These are phyloP conservation scores for Piloderma croceum DNA, from an alignment of 768 basidiomycete species.

Conservation along the genomic window DNA sequence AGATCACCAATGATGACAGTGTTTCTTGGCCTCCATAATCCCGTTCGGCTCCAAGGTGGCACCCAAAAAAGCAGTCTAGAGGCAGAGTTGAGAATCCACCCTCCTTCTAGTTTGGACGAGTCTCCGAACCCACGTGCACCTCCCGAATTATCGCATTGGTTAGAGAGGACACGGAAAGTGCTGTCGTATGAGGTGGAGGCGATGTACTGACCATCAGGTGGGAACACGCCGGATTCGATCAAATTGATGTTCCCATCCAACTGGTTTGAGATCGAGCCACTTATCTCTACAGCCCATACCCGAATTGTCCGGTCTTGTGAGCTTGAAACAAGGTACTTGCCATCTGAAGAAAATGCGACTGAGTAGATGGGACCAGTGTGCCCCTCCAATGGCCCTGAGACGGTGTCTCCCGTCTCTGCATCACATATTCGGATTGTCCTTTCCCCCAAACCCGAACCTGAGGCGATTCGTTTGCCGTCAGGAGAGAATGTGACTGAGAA, in stretches of 20 bases:
- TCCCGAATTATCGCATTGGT: too few species aligned
- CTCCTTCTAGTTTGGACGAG: too few species aligned
- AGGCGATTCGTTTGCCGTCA: conserved; percentile 42
- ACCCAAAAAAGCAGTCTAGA: too few species aligned
- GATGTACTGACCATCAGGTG: conserved; percentile 14
- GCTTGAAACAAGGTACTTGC: conserved; percentile 15
- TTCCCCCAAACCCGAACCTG: conserved; percentile 45
- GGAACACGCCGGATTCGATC: conserved; percentile 17
- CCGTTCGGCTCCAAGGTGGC: too few species aligned
- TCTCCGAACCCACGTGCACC: too few species aligned
- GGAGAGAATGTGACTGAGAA: conserved; percentile 43
- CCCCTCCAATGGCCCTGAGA: too few species aligned
- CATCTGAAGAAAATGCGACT: conserved; percentile 20
- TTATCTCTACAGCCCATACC: conserved; percentile 22
- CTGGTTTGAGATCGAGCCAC: too few species aligned
- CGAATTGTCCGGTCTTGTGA: conserved; percentile 19
- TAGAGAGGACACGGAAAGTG: conserved; percentile 18
- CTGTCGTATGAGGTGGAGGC: conserved; percentile 19
- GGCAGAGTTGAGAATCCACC: too few species aligned
- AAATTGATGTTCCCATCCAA: too few species aligned
- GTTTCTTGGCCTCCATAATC: too few species aligned
- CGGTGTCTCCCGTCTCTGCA: too few species aligned
- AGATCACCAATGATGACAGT: too few species aligned
- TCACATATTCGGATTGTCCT: conserved; percentile 50
- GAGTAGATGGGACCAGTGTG: conserved; percentile 10